Conservation (phyloP, 2,329 filamentous ascomycete genomes). For the Fusarium burgessii region DNA sequence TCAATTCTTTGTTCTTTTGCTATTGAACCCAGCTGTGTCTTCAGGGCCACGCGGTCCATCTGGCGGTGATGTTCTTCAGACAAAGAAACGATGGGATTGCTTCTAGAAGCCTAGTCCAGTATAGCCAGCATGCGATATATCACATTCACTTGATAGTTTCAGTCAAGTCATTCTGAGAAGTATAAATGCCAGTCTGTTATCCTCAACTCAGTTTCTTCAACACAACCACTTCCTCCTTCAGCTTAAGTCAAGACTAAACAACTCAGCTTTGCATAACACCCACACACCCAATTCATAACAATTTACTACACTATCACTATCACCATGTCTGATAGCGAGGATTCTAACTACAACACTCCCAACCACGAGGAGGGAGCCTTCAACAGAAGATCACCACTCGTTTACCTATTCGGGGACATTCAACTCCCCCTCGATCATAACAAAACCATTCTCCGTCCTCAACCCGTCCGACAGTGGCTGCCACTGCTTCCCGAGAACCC, state of each 20-base stretch:
- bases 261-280: not conserved
- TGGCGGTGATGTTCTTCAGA: not conserved
- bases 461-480: constrained; percentile 3
- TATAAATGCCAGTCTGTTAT: constrained; percentile 2
- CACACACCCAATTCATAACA: not conserved
- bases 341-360: rapidly evolving
- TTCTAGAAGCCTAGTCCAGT: not conserved
- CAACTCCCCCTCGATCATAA: not conserved
- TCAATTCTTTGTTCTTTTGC: not conserved
- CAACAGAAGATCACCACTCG: not conserved
- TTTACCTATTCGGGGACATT: not conserved
- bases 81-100: not conserved
- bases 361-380: not conserved
- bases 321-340: not conserved
- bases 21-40: not conserved
- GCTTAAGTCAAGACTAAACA: not conserved
- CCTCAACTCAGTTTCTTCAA: not conserved
- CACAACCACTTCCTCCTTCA: not conserved
- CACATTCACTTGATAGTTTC: not conserved
- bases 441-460: not conserved
- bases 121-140: not conserved
- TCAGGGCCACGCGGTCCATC: not conserved
- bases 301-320: not conserved
- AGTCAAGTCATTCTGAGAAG: not conserved
- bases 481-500: too few species aligned